A percentile compares a stretch with the other conserved stretches of the same genome.
These are phyloP conservation scores for Xylaria sp. DNA, from an alignment of 2,329 filamentous ascomycete species.

Conservation along the genomic window DNA sequence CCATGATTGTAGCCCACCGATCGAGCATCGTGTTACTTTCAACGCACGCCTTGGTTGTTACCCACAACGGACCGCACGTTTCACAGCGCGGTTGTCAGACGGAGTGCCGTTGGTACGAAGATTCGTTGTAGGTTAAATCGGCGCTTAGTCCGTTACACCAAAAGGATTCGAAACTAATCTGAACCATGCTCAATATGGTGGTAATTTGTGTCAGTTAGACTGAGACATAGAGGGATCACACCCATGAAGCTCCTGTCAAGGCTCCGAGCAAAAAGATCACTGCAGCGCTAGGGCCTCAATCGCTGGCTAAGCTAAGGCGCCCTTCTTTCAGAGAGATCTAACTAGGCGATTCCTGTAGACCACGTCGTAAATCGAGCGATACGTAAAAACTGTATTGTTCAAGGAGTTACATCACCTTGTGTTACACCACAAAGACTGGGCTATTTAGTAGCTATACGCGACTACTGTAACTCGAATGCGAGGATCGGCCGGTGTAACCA, in stretches of 20 bases:
- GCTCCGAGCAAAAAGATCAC: neutral
- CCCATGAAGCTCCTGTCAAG: neutral
- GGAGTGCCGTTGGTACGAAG: neutral
- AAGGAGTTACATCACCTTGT: neutral
- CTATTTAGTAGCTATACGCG: neutral
- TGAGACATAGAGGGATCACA: neutral
- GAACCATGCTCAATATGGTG: slow-evolving; percentile 1
- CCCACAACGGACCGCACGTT: slow-evolving; percentile 16
- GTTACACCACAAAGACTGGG: neutral
- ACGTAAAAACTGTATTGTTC: neutral
- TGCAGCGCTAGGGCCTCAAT: neutral
- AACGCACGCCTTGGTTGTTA: neutral
- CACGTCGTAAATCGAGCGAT: neutral
- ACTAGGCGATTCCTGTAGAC: neutral
- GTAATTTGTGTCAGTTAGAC: neutral
- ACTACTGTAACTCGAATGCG: neutral
- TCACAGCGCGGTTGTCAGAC: slow-evolving; percentile 22
- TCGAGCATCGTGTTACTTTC: neutral
- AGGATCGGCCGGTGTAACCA: slow-evolving; percentile 10
- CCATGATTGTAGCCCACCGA: neutral
- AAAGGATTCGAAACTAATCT: neutral
- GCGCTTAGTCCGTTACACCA: slow-evolving; percentile 25
- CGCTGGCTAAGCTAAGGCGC: neutral
- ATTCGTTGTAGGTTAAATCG: neutral
- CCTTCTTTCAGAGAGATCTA: neutral